Evolutionary conservation across 768 basidiomycete genomes (phyloP), one percentile per base, ranked within the genome.

Genomic region (Leccinum longicurvipes): DNA sequence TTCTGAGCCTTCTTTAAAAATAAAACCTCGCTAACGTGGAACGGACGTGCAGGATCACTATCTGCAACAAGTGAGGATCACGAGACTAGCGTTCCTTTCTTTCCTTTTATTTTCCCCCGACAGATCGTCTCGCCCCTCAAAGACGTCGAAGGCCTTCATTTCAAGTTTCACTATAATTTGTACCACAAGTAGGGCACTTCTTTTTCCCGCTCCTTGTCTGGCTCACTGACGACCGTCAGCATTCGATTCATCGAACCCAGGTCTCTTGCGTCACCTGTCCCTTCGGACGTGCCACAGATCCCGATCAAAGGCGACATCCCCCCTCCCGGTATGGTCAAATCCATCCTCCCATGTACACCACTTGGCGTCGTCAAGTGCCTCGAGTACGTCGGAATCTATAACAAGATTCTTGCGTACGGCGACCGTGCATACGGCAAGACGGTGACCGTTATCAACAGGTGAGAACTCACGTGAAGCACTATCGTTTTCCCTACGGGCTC

Each of bases 71-170:
- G 89, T 86, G 62, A 58, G 73, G 14, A 28, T 42, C 34, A 7
- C 36, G 19, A 17, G 6, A 2, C 21, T n/a, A 12, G 0, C 0
- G 17, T 19, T 25, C 6, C 42, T 32, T 15, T 28, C 21, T 31
- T 41, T 27, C 21, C 23, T 24, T 24, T 45, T n/a, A 15, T 3
- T 7, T 23, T 8, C 24, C 23, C 19, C 19, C 3, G 9, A 24
- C 52, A 91, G 89, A 84, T 98, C 54, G 94, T 99, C 7, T 94
- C 93, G 0, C 94, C 97, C 3, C 81, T 89, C 60, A 99, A 99
- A 74, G 97, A 99, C 63, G 97, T 99, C 57, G 97, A 99, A 73
- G 96, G 97, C 3, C 79, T 99, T 51, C 85, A 99, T 73, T 92
- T 91, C 77, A 95, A 95, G 69, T 98, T 97, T 69, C 89, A 93